Conservation (phyloP, 208 protist species). For the Leishmania braziliensis region DNA sequence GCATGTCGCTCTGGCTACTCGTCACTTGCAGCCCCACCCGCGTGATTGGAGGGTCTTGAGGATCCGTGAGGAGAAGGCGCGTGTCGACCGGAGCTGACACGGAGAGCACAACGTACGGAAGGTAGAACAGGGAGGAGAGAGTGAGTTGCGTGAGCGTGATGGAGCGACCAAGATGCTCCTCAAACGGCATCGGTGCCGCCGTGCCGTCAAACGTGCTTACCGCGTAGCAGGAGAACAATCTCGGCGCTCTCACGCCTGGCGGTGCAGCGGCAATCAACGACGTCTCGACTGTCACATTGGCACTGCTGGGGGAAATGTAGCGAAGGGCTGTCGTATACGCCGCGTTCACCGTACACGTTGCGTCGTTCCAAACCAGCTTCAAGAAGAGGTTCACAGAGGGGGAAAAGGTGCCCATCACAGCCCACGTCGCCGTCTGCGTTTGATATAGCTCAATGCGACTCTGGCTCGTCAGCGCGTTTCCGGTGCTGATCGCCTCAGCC, state of each 20-base stretch:
- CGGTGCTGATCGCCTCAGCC: conserved; percentile 51
- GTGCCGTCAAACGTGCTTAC: neutral
- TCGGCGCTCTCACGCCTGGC: conserved; percentile 1
- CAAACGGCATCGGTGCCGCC: conserved; percentile 47
- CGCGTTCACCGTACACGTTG: conserved; percentile 35
- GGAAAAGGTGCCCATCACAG: conserved; percentile 51
- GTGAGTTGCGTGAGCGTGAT: conserved; percentile 45
- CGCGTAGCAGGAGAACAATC: conserved; percentile 44
- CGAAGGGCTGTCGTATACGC: conserved; percentile 41
- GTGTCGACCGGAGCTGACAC: conserved; percentile 33
- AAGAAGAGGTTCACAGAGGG: conserved; percentile 31
- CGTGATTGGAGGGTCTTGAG: conserved; percentile 52
- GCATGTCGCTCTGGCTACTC: conserved; percentile 13
- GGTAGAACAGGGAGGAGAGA: conserved; percentile 62
- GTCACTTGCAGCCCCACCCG: conserved; percentile 42
- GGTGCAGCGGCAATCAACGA: conserved; percentile 43
- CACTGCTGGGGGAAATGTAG: conserved; percentile 45
- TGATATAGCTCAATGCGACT: conserved; percentile 51
- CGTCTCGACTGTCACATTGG: conserved; percentile 41
- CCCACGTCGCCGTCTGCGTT: conserved; percentile 57
- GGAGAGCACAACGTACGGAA: conserved; percentile 48
- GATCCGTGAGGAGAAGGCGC: conserved; percentile 59
- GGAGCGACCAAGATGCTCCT: conserved; percentile 35
- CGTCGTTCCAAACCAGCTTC: conserved; percentile 63
- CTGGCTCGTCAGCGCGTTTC: conserved; percentile 25